These are phyloP conservation scores for Nothophytophthora sp. DNA, from an alignment of 352 stramenopile genomes.

Conservation along the genomic window DNA sequence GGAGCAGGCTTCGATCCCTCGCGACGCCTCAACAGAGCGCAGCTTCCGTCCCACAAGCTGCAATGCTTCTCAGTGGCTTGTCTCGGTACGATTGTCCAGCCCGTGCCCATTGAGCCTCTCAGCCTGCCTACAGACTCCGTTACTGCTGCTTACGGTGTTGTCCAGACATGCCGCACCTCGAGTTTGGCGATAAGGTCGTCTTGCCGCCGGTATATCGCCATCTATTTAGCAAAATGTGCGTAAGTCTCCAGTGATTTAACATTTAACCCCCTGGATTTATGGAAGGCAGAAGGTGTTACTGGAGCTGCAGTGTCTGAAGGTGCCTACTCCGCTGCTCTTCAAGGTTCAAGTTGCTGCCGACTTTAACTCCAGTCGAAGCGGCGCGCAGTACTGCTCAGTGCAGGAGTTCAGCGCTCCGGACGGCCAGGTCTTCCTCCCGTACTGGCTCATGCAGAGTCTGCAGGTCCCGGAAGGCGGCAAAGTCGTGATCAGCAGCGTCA, in stretches of 20 bases:
- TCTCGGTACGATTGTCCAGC: conserved; percentile 26
- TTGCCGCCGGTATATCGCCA: conserved; percentile 36
- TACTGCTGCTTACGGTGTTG: neutral
- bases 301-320: conserved; percentile 57
- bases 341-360: conserved; percentile 19
- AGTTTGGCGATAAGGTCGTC: conserved; percentile 71
- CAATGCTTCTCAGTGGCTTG: conserved; percentile 68
- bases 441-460: conserved; percentile 76
- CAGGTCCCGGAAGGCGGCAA: conserved; percentile 35
- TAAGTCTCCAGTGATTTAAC: neutral
- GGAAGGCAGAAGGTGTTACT: conserved; percentile 57
- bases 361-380: neutral
- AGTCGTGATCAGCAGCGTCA: conserved; percentile 37
- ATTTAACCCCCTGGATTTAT: too few species aligned
- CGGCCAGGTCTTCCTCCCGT: conserved; percentile 55
- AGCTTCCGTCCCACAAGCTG: conserved; percentile 32
- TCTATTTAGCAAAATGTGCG: neutral
- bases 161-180: conserved; percentile 59
- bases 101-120: neutral
- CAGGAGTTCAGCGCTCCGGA: conserved; percentile 65
- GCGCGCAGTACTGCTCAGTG: conserved; percentile 55
- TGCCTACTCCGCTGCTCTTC: conserved; percentile 55
- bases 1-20: neutral
- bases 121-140: neutral
- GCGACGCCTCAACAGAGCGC: neutral